Conservation (phyloP, 2,329 filamentous ascomycete species). For the Colletotrichum sp. region DNA sequence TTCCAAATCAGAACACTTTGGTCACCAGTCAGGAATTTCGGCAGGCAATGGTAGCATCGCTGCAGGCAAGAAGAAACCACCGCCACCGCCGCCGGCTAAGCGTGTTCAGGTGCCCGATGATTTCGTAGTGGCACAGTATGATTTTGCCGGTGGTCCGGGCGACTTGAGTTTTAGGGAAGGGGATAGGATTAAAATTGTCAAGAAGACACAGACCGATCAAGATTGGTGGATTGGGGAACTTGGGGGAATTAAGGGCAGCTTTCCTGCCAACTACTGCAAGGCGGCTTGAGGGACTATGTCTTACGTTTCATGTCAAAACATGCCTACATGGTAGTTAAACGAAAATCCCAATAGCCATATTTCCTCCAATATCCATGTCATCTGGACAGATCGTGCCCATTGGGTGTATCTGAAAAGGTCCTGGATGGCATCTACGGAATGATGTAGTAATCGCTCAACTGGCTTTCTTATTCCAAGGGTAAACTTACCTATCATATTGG, state of each 20-base stretch:
- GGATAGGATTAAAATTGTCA: slow-evolving; percentile 77
- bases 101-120: slow-evolving; percentile 53
- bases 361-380: background rate
- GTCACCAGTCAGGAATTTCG: slow-evolving; percentile 23
- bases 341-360: background rate
- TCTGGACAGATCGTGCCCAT: background rate
- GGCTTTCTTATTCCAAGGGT: background rate
- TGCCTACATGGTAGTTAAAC: background rate
- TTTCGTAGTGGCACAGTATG: slow-evolving; percentile 76
- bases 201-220: slow-evolving; percentile 79
- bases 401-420: background rate
- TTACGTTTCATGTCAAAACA: background rate
- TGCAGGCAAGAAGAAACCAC: slow-evolving; percentile 72
- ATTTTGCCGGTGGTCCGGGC: slow-evolving; percentile 75
- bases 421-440: background rate
- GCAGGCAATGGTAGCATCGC: slow-evolving; percentile 18
- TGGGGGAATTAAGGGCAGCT: slow-evolving; percentile 70
- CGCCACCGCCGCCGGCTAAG: slow-evolving; percentile 73
- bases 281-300: slow-evolving; percentile 24
- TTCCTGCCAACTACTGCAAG: slow-evolving; percentile 84
- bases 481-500: background rate
- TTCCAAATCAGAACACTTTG: slow-evolving; percentile 34
- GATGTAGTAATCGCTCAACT: background rate
- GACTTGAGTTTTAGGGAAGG: slow-evolving; percentile 80
- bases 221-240: slow-evolving; percentile 91